Conservation (phyloP, 306 rosid genomes). For the Trifolium repens region DNA sequence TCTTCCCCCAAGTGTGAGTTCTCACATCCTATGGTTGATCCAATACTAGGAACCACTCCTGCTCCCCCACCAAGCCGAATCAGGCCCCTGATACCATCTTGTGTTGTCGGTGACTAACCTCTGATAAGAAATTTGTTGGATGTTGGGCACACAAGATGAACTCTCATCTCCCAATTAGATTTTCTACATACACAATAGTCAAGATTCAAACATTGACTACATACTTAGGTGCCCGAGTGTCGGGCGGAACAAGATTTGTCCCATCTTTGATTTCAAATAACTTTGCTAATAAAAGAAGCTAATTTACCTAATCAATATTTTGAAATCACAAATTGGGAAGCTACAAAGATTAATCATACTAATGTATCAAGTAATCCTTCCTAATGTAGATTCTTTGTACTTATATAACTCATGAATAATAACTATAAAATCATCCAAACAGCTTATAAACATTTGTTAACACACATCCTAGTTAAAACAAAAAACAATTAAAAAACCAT, state of each 20-base stretch:
- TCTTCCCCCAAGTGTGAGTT: too few species aligned
- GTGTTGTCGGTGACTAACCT: too few species aligned
- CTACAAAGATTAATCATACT: conserved; percentile 9
- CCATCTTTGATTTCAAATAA: not conserved
- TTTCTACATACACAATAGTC: not conserved
- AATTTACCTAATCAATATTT: not conserved
- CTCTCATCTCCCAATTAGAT: not conserved
- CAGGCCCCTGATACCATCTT: too few species aligned
- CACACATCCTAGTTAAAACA: too few species aligned
- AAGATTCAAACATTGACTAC: not conserved
- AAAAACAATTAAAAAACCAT: conserved; percentile 7
- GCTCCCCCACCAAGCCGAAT: too few species aligned
- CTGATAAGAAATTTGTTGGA: too few species aligned
- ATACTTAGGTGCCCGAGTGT: not conserved
- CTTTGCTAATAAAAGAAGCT: not conserved
- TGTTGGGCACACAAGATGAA: too few species aligned
- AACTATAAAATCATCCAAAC: too few species aligned
- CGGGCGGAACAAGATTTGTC: not conserved
- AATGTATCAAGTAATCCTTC: not conserved
- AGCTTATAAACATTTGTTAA: too few species aligned
- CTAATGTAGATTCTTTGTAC: conserved; percentile 5
- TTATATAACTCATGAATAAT: not conserved
- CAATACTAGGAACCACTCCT: too few species aligned
- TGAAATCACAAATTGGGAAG: not conserved
- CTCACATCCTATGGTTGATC: too few species aligned